Evolutionary conservation across 352 stramenopile species (phyloP).

Genomic region (Chrysophaeum taylorii): DNA sequence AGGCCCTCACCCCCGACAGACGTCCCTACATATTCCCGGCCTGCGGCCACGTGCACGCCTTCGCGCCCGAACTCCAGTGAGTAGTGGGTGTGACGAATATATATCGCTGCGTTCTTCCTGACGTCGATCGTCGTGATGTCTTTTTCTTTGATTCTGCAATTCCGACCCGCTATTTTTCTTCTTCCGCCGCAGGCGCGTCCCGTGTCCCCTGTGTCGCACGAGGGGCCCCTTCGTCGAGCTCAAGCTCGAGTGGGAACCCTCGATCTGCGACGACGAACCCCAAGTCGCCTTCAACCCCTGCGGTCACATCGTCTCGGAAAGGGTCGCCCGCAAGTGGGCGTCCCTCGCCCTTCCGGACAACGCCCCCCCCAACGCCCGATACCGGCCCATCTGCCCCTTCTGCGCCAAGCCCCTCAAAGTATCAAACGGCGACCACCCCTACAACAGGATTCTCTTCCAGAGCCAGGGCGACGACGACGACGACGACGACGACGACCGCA

Average conservation of each 20-base stretch:
- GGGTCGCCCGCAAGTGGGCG: slow-evolving; percentile 10
- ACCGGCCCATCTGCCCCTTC: slow-evolving; percentile 31
- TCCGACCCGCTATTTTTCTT: too few relatives aligned
- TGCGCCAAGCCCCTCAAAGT: slow-evolving; percentile 27
- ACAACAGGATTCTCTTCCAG: slow-evolving; percentile 26
- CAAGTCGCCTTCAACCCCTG: slow-evolving; percentile 32
- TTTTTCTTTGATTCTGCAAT: too few relatives aligned
- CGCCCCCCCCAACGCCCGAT: slow-evolving; percentile 22
- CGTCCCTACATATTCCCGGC: slow-evolving; percentile 27
- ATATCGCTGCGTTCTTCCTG: too few relatives aligned
- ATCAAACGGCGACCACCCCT: slow-evolving; percentile 18
- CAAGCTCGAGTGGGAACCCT: slow-evolving; percentile 22
- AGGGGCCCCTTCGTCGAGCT: slow-evolving; percentile 25
- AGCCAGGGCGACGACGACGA: not conserved
- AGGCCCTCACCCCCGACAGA: not conserved
- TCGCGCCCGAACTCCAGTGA: slow-evolving; percentile 20
- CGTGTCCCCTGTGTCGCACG: slow-evolving; percentile 28
- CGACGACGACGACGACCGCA: not conserved
- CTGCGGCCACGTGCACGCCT: slow-evolving; percentile 31
- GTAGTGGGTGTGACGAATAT: too few relatives aligned
- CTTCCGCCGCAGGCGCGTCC: too few relatives aligned
- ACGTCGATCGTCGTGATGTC: too few relatives aligned
- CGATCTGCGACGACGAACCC: slow-evolving; percentile 25
- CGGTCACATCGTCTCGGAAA: slow-evolving; percentile 23
- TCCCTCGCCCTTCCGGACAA: slow-evolving; percentile 24